Evolutionary conservation across 352 stramenopile species (phyloP).

Genomic region (Phytophthora litchii): DNA sequence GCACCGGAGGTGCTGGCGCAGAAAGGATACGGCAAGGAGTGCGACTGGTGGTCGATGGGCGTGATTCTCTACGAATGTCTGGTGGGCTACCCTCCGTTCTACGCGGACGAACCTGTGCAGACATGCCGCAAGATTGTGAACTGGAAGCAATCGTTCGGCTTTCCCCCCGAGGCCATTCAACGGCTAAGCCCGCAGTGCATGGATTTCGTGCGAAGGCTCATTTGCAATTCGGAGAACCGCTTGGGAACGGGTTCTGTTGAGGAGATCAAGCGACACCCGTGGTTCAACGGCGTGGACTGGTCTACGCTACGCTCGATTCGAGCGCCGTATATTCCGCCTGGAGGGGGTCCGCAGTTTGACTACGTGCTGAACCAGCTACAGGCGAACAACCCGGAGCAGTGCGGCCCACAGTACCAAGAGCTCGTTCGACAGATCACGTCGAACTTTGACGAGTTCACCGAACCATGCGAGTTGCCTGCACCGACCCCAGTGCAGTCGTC

Average conservation of each 20-base stretch:
- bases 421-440: slow-evolving; percentile 93
- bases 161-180: slow-evolving; percentile 66
- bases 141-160: slow-evolving; percentile 87
- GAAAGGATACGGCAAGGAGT: slow-evolving; percentile 85
- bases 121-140: slow-evolving; percentile 97
- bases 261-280: slow-evolving; percentile 97
- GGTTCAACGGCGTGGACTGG: slow-evolving; percentile 96
- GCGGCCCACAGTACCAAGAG: slow-evolving; percentile 77
- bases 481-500: slow-evolving; percentile 33
- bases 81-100: slow-evolving; percentile 99
- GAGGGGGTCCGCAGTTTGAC: slow-evolving; percentile 90
- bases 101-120: slow-evolving; percentile 96
- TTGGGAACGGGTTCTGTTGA: slow-evolving; percentile 93
- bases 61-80: slow-evolving; percentile 99
- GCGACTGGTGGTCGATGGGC: slow-evolving; percentile 99
- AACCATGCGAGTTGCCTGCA: slow-evolving; percentile 63
- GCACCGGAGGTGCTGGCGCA: slow-evolving; percentile 97
- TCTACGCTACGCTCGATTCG: slow-evolving; percentile 78
- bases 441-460: slow-evolving; percentile 98
- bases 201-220: slow-evolving; percentile 93
- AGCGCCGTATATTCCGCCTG: slow-evolving; percentile 90
- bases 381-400: slow-evolving; percentile 57
- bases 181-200: slow-evolving; percentile 86
- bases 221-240: slow-evolving; percentile 94
- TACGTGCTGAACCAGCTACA: slow-evolving; percentile 93